Base-by-base conservation (phyloP, 169 alveolate species). In the Ichthyophthirius multifiliis region DNA sequence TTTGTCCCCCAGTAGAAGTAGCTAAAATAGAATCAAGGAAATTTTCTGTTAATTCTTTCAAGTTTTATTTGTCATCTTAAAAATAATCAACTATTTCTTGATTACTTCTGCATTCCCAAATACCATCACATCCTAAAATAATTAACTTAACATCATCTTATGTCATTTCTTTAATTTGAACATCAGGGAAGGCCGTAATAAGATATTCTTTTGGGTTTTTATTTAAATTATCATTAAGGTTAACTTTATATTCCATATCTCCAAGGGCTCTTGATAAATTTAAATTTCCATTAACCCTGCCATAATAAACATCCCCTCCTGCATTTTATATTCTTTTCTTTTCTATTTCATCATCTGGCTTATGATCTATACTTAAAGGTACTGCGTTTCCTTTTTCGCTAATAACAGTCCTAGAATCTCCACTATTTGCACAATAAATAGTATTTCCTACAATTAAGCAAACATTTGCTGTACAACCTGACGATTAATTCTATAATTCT, bases 121-220 rank as follows among this genome's bases (percentile, higher is more conserved):
- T 97, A 13, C 99, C 99, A 89, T 98, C 99, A 93, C 99, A 98
- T 15, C 99, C 99, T 75, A 98, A 93, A 32, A 98, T 92, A 55
- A 98, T 87, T 86, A 98, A 23, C 5, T 44, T 41, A n/a, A 41
- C 23, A n/a, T 16, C 13, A 4, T 67, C 46, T 37, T 39, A 37
- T 1, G 16, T 67, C 13, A 67, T 18, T 5, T 93, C 92, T 67
- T 92, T 92, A 9, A 90, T 92, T 23, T 95, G 78, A 37, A 97
- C 95, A 46, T 98, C 99, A 9, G 99, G 99, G 73, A 87, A 84
- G 9, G 99, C 98, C 1, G 97, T 96, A 35, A 98, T 98, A 82
- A 96, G 90, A 81, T 97, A 98, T 73, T 97, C 98, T 47, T 93
- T 87, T 15, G 97, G 97, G 23, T 95, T 93, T 16, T 95, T 84